Base-by-base conservation (phyloP, 345 rosid genomes). In the Nephelium lappaceum region DNA sequence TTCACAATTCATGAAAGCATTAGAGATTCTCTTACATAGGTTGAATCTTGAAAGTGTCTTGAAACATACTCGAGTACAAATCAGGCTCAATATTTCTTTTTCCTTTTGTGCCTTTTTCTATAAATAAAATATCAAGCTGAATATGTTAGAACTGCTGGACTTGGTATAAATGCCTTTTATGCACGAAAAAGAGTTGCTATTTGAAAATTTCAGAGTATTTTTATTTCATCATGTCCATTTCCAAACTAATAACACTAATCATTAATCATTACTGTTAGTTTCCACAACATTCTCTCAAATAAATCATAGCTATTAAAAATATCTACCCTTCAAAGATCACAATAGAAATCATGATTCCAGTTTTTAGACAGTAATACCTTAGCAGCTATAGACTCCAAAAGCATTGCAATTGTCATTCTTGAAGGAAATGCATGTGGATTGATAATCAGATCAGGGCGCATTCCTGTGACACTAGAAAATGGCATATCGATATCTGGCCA, bases 401-500 rank as follows among this genome's bases (percentile, higher is more conserved):
- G 99, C 99, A 96, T 96, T 72, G 93, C 99, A 21, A 96, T 94
- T 67, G 97, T 94, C 97, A 94, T 96, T 85, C 99, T 89, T 11
- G 99, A 96, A 79, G 99, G 99, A 87, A 96, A 96, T 62, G 99
- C 99, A 82, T 94, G 98, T 5, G 99, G 99, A 85, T 96, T 96
- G 74, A 96, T 94, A 71, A 96, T 96, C 78, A 96, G 88, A 92
- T 96, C 99, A 47, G 99, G 99, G 69, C 95, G 97, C 95, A 96
- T 96, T 78, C 98, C 99, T 1, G 98, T 96, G 67, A 83, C 86
- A 80, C 99, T 97, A 74, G 93, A 91, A 84, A 96, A 96, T 24
- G 99, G 99, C 99, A 96, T 96, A 77, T 96, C 97, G 68, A 91
- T 86, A 72, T 96, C 98, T 65, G 98, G 98, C 98, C 98, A 96